Evolutionary conservation across 345 rosid genomes (phyloP), one percentile per base, ranked within the genome.

Genomic region (Pelargonium nanum): DNA sequence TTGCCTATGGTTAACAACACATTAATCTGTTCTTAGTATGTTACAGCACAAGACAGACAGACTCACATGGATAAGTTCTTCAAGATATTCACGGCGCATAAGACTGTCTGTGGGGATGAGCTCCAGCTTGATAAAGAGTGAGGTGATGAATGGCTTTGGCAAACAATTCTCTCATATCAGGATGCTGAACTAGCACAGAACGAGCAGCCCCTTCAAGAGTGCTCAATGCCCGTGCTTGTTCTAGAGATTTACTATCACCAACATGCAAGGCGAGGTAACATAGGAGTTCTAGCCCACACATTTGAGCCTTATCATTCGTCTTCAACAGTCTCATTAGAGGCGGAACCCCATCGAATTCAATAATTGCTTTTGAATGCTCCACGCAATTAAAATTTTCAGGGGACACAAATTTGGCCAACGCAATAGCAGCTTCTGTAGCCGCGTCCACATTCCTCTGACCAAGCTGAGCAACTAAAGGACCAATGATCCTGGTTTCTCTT

Each of bases 231-330:
- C 76, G 61, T 17, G 80, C 85, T 64, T 76, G 78, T 55, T 80
- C 90, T 62, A 81, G 83, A 53, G 81, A 85, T 78, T 74, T 75
- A 55, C 79, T 81, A 57, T 77, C 73, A 55, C 87, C 82, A 6
- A 75, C 81, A 74, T 65, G 79, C 45, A 80, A 26, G 22, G 90
- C 84, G 26, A 81, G 75, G 69, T 76, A 72, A 61, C 85, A 81
- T 17, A 84, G 71, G 60, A 81, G 58, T 24, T 66, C 67, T 21
- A 80, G 71, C 22, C 68, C 90, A 55, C 70, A 71, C 22, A 53
- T 6, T 59, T 74, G 83, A 62, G 79, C 74, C 20, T 19, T 51
- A 62, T 77, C 85, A 12, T 64, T 68, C 19, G 30, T 21, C 62
- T 62, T 65, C 57, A 80, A 26, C 69, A 79, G 63, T 57, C 60